phyloP scores from a whole-genome alignment of 1,284 basidiomycete species.

The Omphalotus olearius region DNA sequence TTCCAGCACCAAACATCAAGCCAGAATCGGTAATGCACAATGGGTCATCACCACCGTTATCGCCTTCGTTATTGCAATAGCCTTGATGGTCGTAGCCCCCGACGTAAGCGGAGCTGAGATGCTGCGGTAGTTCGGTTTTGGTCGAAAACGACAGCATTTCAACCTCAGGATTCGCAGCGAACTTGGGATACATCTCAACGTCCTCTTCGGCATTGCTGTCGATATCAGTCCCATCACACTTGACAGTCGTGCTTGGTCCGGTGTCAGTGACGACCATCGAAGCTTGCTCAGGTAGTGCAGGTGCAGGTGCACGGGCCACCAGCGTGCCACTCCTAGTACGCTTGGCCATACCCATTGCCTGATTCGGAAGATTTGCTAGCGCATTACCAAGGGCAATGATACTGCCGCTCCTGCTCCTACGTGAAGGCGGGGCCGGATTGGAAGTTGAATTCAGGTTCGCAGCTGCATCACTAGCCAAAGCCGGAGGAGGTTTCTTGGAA shows the following conservation, averaged over 20 bases:
- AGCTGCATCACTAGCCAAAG: neutral
- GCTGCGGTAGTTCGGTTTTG: too few relatives aligned
- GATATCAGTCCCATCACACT: neutral
- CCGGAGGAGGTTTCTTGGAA: neutral
- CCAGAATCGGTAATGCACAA: neutral
- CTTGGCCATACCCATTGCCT: slow-evolving; percentile 4
- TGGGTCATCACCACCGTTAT: neutral
- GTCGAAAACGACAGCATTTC: neutral
- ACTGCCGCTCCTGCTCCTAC: slow-evolving; percentile 12
- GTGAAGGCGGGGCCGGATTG: slow-evolving; percentile 15
- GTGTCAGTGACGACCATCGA: neutral
- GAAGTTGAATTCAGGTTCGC: neutral
- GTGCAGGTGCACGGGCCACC: neutral
- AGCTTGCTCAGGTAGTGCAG: neutral
- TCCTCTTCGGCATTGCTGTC: neutral
- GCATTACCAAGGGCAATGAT: slow-evolving; percentile 7
- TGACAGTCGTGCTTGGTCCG: too few relatives aligned
- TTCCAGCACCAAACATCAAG: too few relatives aligned
- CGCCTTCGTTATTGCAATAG: too few relatives aligned
- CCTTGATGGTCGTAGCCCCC: too few relatives aligned
- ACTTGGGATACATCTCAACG: neutral
- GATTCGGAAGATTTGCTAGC: slow-evolving; percentile 2
- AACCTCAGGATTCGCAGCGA: neutral
- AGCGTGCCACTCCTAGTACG: slow-evolving; percentile 11
- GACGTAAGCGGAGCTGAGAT: too few relatives aligned